A percentile compares a stretch with the other conserved stretches of the same genome.
Evolutionary conservation across 352 stramenopile genomes (phyloP).

Genomic region (Pythium brachiatum): DNA sequence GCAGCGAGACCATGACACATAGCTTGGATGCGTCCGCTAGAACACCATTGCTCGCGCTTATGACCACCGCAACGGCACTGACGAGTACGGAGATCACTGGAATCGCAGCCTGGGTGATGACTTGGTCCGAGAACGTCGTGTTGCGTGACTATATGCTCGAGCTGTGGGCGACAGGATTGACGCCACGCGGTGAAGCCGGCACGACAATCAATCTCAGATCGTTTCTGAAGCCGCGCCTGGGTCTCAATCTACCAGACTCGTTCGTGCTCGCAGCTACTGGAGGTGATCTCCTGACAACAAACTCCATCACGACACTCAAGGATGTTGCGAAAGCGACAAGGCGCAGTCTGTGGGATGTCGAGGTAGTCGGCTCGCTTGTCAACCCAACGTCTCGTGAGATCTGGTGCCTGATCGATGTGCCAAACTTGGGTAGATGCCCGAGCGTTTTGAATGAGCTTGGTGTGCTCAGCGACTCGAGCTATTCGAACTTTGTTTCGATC

Average conservation of each 20-base stretch:
- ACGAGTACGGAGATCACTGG: slow-evolving; percentile 37
- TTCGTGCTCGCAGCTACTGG: neutral
- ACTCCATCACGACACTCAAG: neutral
- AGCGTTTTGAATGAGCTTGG: slow-evolving; percentile 47
- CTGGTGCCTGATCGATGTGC: slow-evolving; percentile 44
- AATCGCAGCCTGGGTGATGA: slow-evolving; percentile 49
- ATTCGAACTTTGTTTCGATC: slow-evolving; percentile 30
- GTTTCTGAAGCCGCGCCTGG: slow-evolving; percentile 1
- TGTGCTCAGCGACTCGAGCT: slow-evolving; percentile 18
- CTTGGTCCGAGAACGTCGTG: slow-evolving; percentile 40
- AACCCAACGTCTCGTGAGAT: slow-evolving; percentile 41
- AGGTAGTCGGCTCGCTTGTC: slow-evolving; percentile 35
- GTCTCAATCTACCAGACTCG: neutral
- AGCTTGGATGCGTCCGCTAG: slow-evolving; percentile 27
- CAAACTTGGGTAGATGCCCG: slow-evolving; percentile 19
- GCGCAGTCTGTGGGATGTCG: slow-evolving; percentile 44
- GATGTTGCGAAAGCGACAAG: slow-evolving; percentile 21
- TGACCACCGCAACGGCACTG: slow-evolving; percentile 32
- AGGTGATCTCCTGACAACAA: slow-evolving; percentile 6
- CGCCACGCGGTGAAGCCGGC: slow-evolving; percentile 31
- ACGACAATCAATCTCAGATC: slow-evolving; percentile 8
- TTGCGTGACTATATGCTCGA: slow-evolving; percentile 43
- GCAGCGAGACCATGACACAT: slow-evolving; percentile 20
- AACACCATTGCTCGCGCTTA: slow-evolving; percentile 25
- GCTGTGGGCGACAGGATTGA: slow-evolving; percentile 49